Evolutionary conservation across 768 basidiomycete species (phyloP).

Genomic region (Kwoniella heveanensis): DNA sequence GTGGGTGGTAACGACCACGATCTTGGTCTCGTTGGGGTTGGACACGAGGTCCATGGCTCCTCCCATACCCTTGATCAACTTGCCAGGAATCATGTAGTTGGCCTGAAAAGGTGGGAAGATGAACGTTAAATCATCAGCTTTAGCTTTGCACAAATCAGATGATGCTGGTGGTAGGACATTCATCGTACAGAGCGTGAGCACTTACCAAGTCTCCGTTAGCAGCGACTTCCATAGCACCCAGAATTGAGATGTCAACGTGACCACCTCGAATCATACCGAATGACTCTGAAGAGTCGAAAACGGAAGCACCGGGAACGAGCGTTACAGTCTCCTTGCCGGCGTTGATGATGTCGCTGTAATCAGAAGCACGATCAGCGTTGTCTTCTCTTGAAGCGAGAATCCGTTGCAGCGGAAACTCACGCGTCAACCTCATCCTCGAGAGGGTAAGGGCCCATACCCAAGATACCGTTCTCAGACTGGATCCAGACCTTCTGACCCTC

Average conservation of each 20-base stretch:
- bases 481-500: slow-evolving; percentile 57
- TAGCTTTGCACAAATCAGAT: no score
- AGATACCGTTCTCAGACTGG: slow-evolving; percentile 58
- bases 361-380: not conserved
- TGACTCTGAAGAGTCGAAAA: slow-evolving; percentile 91
- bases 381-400: not conserved
- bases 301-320: slow-evolving; percentile 82
- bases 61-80: slow-evolving; percentile 67
- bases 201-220: slow-evolving; percentile 72
- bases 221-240: slow-evolving; percentile 90
- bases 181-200: not conserved
- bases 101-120: no score
- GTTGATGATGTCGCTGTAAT: slow-evolving; percentile 52
- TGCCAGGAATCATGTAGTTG: slow-evolving; percentile 98
- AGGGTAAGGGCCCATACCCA: slow-evolving; percentile 59
- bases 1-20: slow-evolving; percentile 88
- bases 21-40: slow-evolving; percentile 89
- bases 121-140: not conserved
- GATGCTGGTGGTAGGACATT: not conserved
- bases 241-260: slow-evolving; percentile 88
- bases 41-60: slow-evolving; percentile 97
- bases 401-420: slow-evolving; percentile 16
- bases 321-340: slow-evolving; percentile 63
- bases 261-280: slow-evolving; percentile 98
- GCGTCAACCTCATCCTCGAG: slow-evolving; percentile 57